Base-by-base conservation (phyloP, 192 early-diverging fungal genomes). In the Spinellus fusiger region DNA sequence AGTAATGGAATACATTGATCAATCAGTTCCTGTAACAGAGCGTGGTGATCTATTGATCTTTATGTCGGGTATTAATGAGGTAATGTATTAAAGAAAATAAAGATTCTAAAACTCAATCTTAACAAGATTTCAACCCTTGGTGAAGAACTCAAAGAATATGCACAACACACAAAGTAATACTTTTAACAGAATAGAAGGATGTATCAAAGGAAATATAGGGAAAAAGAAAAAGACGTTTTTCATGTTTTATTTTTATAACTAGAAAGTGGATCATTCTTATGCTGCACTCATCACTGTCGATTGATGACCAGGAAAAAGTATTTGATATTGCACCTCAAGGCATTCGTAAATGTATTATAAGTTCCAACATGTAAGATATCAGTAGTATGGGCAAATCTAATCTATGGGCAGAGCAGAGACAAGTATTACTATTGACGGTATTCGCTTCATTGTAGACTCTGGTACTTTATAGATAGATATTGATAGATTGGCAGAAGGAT, bases 381-480 rank as follows among this genome's bases (percentile, higher is more conserved):
- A n/a, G n/a, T n/a, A n/a, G n/a, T n/a, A n/a, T n/a, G n/a, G n/a
- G n/a, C n/a, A n/a, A n/a, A n/a, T n/a, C n/a, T n/a, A n/a, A n/a
- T n/a, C n/a, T n/a, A n/a, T n/a, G n/a, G n/a, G n/a, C 18, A 75
- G 61, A 50, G 63, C 73, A 18, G 75, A 77, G 31, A 77, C 75
- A 27, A 77, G 73, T 59, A 64, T 73, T 25, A 76, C 76, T 5
- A 76, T 77, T 49, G 82, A 89, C 52, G 84, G 83, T n/a, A 82
- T 88, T 13, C 68, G 86, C 3, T 88, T 88, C 61, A 80, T 88
- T 54, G 69, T 88, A 25, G 86, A 87, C 61, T 87, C 84, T 18
- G 84, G 80, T 64, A 33, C n/a, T n/a, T n/a, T n/a, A n/a, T n/a
- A n/a, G n/a, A n/a, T n/a, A n/a, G n/a, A n/a, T n/a, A n/a, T n/a